Conservation (phyloP, 208 protist genomes). For the Lotmaria passim region DNA sequence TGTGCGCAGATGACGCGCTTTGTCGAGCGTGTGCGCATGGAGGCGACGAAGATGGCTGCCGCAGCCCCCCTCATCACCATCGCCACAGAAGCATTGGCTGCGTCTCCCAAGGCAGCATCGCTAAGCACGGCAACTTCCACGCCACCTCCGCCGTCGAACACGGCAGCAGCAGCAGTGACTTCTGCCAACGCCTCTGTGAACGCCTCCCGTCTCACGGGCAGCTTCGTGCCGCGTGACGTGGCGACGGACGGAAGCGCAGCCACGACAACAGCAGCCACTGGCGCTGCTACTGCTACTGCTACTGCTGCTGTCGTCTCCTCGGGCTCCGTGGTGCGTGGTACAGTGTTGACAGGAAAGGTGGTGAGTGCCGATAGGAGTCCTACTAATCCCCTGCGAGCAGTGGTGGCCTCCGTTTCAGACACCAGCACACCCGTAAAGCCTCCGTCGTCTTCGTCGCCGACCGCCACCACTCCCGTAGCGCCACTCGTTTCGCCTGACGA, state of each 20-base stretch:
- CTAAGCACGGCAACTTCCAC: background rate
- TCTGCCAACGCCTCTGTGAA: background rate
- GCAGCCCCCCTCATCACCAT: conserved; percentile 5
- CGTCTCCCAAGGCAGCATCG: background rate
- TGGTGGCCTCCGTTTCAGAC: conserved; percentile 3
- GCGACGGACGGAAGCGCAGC: background rate
- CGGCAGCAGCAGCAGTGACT: too few species aligned
- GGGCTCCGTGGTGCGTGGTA: conserved; percentile 17
- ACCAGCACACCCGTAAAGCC: background rate
- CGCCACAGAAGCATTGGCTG: conserved; percentile 8
- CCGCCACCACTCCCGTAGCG: background rate
- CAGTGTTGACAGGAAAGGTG: conserved; percentile 24
- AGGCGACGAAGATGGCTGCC: conserved; percentile 29
- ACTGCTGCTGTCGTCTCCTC: too few species aligned
- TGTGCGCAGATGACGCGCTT: conserved; percentile 37
- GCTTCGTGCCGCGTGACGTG: conserved; percentile 15
- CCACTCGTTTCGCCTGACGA: conserved; percentile 14
- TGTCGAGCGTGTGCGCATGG: conserved; percentile 45
- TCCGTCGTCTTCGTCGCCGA: background rate
- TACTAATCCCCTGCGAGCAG: background rate
- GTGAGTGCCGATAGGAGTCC: background rate
- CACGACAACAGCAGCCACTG: background rate
- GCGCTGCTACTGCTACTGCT: too few species aligned
- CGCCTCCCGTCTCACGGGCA: background rate
- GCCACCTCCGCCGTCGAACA: background rate